Evolutionary conservation across 345 rosid genomes (phyloP), one percentile per base, ranked within the genome.

Genomic region (Viola odorata): DNA sequence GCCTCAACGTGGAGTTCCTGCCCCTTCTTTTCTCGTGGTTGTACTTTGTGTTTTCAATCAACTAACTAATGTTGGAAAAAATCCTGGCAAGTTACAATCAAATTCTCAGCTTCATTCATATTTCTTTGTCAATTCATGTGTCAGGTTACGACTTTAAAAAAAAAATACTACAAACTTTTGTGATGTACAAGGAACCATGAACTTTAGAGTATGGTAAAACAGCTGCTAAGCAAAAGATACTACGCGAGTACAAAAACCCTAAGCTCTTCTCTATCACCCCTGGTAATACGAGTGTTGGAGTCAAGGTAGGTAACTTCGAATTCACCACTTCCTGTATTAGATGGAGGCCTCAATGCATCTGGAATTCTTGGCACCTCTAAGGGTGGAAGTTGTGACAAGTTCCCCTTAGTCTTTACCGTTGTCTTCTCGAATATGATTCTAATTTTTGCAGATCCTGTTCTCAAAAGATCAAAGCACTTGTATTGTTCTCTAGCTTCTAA

Each of bases 191-290:
- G 51, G 5, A 10, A 14, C 48, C 47, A 37, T 12, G 14, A 44
- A n/a, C n/a, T n/a, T n/a, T n/a, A n/a, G n/a, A n/a, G n/a, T n/a
- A n/a, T n/a, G n/a, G n/a, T n/a, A 62, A 5, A 54, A 12, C 0
- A 12, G 39, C 66, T 58, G 67, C 40, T 58, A 39, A 59, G 14
- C 23, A 8, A 2, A 45, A 45, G 41, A 17, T 14, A 38, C 79
- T 54, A 91, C 15, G 94, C 65, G 58, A 75, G 65, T 41, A 82
- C 89, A 50, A 91, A 91, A 3, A 91, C 89, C 72, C 96, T 77
- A 36, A 91, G 90, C 80, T 91, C 95, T 0, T 75, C 87, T 75
- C 86, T 82, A 57, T 91, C 98, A 38, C 98, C 98, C 68, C 96
- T 84, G 66, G 98, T 88, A 50, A 91, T 65, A 9, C 95, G 95